Conservation (phyloP, 352 stramenopile genomes). For the Phytophthora aleatoria region DNA sequence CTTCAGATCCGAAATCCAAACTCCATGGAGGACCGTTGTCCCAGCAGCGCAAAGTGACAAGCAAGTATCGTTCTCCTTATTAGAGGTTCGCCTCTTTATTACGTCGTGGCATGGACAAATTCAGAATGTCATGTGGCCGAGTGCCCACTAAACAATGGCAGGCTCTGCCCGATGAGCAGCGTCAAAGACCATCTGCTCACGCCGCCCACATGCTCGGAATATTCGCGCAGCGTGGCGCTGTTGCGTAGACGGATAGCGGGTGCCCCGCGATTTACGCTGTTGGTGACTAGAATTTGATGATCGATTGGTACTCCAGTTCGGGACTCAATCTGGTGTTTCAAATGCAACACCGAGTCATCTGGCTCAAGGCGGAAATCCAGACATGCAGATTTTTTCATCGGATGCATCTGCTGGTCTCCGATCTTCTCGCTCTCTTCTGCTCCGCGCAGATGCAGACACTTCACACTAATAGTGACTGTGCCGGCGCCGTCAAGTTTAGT, state of each 20-base stretch:
- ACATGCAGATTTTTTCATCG: slow-evolving; percentile 3
- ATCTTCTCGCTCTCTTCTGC: slow-evolving; percentile 6
- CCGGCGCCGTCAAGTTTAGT: neutral
- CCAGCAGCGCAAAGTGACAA: neutral
- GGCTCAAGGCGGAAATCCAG: slow-evolving; percentile 27
- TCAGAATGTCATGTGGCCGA: slow-evolving; percentile 13
- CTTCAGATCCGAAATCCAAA: neutral
- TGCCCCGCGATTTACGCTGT: slow-evolving; percentile 5
- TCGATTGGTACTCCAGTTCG: slow-evolving; percentile 25
- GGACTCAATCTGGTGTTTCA: slow-evolving; percentile 38
- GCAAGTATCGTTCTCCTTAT: neutral
- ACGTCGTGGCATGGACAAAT: neutral
- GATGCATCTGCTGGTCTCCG: slow-evolving; percentile 11
- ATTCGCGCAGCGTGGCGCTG: slow-evolving; percentile 24
- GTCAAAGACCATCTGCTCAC: slow-evolving; percentile 33
- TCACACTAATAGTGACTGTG: slow-evolving; percentile 30
- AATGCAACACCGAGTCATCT: slow-evolving; percentile 30
- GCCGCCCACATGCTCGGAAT: slow-evolving; percentile 18
- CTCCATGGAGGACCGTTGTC: neutral
- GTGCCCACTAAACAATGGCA: slow-evolving; percentile 22
- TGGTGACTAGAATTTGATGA: slow-evolving; percentile 39
- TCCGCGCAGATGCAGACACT: slow-evolving; percentile 22
- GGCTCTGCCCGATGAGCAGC: slow-evolving; percentile 40
- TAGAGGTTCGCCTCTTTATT: no score
- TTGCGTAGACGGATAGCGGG: slow-evolving; percentile 36